Evolutionary conservation across 345 rosid species (phyloP).

Genomic region (Acer negundo): DNA sequence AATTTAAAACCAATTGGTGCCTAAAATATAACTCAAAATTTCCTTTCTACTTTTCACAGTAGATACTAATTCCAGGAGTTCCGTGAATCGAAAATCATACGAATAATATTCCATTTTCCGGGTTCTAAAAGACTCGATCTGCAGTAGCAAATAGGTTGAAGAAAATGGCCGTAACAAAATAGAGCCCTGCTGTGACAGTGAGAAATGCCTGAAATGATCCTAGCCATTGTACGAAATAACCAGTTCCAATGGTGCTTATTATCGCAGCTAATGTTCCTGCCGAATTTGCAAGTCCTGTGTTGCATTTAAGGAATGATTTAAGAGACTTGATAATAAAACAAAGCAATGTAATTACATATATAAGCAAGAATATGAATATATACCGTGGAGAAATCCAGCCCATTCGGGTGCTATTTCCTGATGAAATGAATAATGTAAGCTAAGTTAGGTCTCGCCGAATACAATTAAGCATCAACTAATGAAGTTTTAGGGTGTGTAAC

Average conservation of each 20-base stretch:
- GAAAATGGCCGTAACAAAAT: conserved; percentile 67
- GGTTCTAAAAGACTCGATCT: conserved; percentile 67
- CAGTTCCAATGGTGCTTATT: conserved; percentile 91
- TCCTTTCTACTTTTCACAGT: not conserved
- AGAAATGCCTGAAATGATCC: conserved; percentile 95
- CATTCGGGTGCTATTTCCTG: conserved; percentile 96
- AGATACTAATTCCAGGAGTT: not conserved
- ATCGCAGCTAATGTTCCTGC: conserved; percentile 95
- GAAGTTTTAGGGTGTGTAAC: conserved; percentile 21
- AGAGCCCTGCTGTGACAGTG: conserved; percentile 73
- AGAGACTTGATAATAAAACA: not conserved
- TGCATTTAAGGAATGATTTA: not conserved
- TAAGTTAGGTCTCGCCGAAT: not conserved
- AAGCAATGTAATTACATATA: not conserved
- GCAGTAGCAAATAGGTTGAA: conserved; percentile 80
- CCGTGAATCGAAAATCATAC: too few species aligned
- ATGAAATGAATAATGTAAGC: not conserved
- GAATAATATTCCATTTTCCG: not conserved
- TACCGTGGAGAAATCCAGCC: conserved; percentile 92
- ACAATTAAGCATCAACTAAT: not conserved
- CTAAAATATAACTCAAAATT: not conserved
- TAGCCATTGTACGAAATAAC: conserved; percentile 84
- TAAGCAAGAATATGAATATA: not conserved
- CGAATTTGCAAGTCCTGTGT: conserved; percentile 74
- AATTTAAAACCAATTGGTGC: not conserved